Percentiles rank a stretch among this genome's conserved stretches.
Conservation (phyloP, 1,284 basidiomycete genomes). For the Microbotryomycetes sp. region DNA sequence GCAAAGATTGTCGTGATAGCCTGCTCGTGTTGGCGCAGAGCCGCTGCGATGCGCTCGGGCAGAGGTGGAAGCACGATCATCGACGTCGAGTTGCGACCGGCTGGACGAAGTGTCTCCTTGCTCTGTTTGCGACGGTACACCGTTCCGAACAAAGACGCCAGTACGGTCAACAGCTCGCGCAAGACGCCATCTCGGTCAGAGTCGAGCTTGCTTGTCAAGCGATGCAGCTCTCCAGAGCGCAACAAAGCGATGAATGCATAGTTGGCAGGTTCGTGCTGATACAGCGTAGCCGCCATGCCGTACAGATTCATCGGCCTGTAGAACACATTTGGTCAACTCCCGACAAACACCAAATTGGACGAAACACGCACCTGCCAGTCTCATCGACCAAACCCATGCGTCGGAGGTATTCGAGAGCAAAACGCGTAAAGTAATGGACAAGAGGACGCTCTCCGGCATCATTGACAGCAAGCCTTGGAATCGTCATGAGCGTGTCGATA, state of each 20-base stretch:
- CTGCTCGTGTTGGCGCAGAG: slow-evolving; percentile 49
- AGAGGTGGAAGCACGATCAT: slow-evolving; percentile 53
- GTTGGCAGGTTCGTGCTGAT: slow-evolving; percentile 61
- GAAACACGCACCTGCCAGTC: slow-evolving; percentile 41
- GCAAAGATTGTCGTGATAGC: slow-evolving; percentile 52
- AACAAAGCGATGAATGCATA: slow-evolving; percentile 56
- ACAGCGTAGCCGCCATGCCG: slow-evolving; percentile 42
- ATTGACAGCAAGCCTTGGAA: slow-evolving; percentile 56
- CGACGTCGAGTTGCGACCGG: slow-evolving; percentile 50
- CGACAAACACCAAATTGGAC: neutral
- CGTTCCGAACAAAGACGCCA: slow-evolving; percentile 56
- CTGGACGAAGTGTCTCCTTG: slow-evolving; percentile 41
- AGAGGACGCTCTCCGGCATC: slow-evolving; percentile 47
- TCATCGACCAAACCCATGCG: slow-evolving; percentile 51
- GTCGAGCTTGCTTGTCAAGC: slow-evolving; percentile 46
- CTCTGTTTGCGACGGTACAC: slow-evolving; percentile 49
- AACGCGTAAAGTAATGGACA: slow-evolving; percentile 58
- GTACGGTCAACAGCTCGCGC: slow-evolving; percentile 49
- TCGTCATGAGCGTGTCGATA: slow-evolving; percentile 49
- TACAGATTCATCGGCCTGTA: slow-evolving; percentile 50
- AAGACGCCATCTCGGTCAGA: slow-evolving; percentile 44
- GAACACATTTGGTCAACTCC: neutral
- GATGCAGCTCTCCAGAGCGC: slow-evolving; percentile 53
- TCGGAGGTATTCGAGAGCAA: slow-evolving; percentile 61
- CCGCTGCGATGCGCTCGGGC: slow-evolving; percentile 41